Percentiles rank a stretch among this genome's conserved stretches.
phyloP scores from a whole-genome alignment of 768 basidiomycete species.

The Terana coerulea region DNA sequence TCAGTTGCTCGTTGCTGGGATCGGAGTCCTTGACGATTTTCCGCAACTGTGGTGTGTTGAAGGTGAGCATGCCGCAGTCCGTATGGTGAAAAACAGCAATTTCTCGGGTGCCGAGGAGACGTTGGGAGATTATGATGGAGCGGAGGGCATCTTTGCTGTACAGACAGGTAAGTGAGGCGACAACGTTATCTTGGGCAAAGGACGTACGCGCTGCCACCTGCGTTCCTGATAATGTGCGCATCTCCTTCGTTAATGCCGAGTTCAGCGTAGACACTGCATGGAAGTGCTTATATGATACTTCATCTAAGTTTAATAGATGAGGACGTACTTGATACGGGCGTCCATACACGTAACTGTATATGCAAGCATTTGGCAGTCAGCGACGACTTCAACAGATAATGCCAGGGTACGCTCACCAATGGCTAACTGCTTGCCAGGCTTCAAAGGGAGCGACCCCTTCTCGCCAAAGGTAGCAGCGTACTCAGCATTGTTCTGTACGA shows the following conservation, averaged over 20 bases:
- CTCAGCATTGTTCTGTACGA: slow-evolving; percentile 37
- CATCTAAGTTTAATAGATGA: neutral
- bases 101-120: slow-evolving; percentile 65
- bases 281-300: slow-evolving; percentile 2
- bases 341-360: slow-evolving; percentile 67
- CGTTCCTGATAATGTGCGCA: slow-evolving; percentile 71
- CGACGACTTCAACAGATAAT: neutral
- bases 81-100: slow-evolving; percentile 70
- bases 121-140: slow-evolving; percentile 67
- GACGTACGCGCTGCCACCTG: slow-evolving; percentile 61
- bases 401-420: slow-evolving; percentile 28
- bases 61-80: slow-evolving; percentile 70
- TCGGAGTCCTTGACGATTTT: slow-evolving; percentile 44
- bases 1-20: slow-evolving; percentile 26
- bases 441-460: slow-evolving; percentile 37
- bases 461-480: slow-evolving; percentile 46
- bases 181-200: neutral
- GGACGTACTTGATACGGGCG: slow-evolving; percentile 58
- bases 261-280: slow-evolving; percentile 47
- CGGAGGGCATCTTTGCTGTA: slow-evolving; percentile 60
- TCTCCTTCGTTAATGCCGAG: slow-evolving; percentile 65
- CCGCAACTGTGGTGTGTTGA: slow-evolving; percentile 48
- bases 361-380: neutral
- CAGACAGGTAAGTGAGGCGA: too few relatives aligned
- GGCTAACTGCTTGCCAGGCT: slow-evolving; percentile 38